Base-by-base conservation (phyloP, 805 yeast species). In the Candida ficus region DNA sequence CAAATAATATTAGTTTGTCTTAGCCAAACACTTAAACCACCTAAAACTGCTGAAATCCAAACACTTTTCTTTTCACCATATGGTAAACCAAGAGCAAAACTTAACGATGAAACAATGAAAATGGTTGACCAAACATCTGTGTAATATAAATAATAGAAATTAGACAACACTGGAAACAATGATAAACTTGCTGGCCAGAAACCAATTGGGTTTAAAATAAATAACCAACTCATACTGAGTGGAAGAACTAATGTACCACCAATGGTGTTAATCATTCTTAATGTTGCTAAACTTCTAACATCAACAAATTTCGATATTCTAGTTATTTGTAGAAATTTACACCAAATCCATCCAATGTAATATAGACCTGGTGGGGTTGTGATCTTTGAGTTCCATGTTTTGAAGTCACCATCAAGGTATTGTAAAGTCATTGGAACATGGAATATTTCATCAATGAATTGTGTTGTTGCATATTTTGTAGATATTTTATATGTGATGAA, bases 361-460 rank as follows among this genome's bases (percentile, higher is more conserved):
- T 93, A 91, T 14, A 91, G 65, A 0, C 98, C 99, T 1, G 98
- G 98, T 1, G 99, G 99, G 0, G 99, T 93, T 2, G 99, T 91
- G 57, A 93, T 88, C 56, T 91, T 90, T 11, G 79, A 71, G 59
- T 93, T 88, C 96, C 96, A 89, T 1, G 64, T 53, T n/a, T 47
- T 39, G 63, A 79, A 88, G 38, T 77, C 66, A 11, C 82, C 83
- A 2, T 58, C 49, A 44, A 87, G 74, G 54, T 83, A 89, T 35
- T 66, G 70, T 43, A 76, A 70, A 7, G 95, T 79, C 67, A 93
- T 98, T 7, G 79, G 77, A 18, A 86, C 69, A 57, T 93, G 99
- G 62, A 91, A 91, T 11, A 75, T 68, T 60, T 93, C 99, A 64
- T 93, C 96, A 10, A 68, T 68, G 46, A 66, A 67, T 16, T 50